These are phyloP conservation scores for Euryodendron excelsum DNA, from an alignment of 148 eudicot species.

Conservation along the genomic window DNA sequence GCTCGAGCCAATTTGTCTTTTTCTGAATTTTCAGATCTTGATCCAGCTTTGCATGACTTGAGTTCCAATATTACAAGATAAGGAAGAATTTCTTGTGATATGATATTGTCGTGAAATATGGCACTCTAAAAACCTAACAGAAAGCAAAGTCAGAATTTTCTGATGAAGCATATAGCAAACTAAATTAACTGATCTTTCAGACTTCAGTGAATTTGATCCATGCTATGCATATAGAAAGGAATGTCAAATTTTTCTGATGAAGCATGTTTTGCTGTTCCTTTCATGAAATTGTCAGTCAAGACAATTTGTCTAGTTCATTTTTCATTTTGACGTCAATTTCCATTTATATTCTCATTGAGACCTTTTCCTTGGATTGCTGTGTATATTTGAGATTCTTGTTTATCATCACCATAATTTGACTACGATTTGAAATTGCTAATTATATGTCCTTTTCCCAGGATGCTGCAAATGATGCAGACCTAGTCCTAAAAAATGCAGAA, in stretches of 20 bases:
- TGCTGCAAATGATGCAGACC: constrained; percentile 49
- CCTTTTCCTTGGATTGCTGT: background rate
- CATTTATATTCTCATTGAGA: background rate
- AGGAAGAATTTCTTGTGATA: no score
- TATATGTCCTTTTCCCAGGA: constrained; percentile 32
- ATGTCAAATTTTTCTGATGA: background rate
- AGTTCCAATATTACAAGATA: no score
- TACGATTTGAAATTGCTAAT: constrained; percentile 9
- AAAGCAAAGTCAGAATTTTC: background rate
- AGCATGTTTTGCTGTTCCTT: background rate
- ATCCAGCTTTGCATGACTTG: no score
- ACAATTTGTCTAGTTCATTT: background rate
- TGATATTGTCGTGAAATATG: no score
- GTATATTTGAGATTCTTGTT: background rate
- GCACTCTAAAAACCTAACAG: no score
- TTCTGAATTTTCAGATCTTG: no score
- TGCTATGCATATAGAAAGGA: background rate
- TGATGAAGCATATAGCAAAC: background rate
- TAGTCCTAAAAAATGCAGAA: constrained; percentile 41
- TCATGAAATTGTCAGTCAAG: background rate
- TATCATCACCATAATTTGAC: background rate
- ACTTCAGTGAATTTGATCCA: background rate
- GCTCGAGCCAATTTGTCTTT: no score
- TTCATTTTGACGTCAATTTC: background rate
- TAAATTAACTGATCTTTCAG: background rate